Conservation (phyloP, 208 protist genomes). For the Acanthamoeba royreba region DNA sequence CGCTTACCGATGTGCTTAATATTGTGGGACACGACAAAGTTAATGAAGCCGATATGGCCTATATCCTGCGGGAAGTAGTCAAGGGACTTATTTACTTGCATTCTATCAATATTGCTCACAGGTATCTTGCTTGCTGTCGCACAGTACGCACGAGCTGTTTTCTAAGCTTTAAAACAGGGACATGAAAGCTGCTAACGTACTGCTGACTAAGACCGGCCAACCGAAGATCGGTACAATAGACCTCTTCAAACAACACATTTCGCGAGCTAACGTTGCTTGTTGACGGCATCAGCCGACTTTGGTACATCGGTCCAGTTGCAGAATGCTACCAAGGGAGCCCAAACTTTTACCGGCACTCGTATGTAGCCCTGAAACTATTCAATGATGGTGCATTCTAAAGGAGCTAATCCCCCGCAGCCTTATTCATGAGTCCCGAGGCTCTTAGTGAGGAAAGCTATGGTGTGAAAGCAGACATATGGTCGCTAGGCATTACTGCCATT, state of each 20-base stretch:
- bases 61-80: neutral
- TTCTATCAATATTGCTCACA: conserved; percentile 48
- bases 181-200: conserved; percentile 33
- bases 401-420: neutral
- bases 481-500: conserved; percentile 44
- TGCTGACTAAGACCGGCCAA: neutral
- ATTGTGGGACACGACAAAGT: conserved; percentile 10
- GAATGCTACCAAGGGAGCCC: neutral
- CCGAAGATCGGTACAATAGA: conserved; percentile 18
- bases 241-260: neutral
- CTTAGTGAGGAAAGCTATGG: conserved; percentile 39
- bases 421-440: conserved; percentile 37
- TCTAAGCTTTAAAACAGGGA: neutral
- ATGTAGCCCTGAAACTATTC: neutral
- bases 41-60: conserved; percentile 8
- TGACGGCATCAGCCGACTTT: conserved; percentile 28
- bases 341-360: conserved; percentile 34
- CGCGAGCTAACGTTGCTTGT: neutral
- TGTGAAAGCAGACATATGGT: conserved; percentile 37
- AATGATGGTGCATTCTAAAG: too few species aligned
- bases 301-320: conserved; percentile 38
- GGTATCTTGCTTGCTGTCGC: neutral
- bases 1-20: neutral
- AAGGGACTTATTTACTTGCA: conserved; percentile 39
- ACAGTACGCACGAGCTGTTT: neutral